Conservation (phyloP, 495 filamentous ascomycete genomes). For the Jackrogersella minutella region DNA sequence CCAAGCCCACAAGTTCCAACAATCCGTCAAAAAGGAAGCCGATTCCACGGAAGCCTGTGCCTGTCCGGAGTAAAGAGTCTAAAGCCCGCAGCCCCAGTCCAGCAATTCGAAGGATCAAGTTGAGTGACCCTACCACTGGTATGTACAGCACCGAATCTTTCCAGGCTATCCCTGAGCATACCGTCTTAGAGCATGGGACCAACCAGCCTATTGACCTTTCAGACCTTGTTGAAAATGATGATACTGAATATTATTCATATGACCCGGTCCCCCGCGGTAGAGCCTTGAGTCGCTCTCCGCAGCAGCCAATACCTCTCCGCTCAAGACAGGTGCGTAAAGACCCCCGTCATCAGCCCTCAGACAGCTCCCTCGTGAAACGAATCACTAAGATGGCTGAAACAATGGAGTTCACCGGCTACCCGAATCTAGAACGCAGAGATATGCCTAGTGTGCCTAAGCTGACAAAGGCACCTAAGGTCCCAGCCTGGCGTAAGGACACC, state of each 20-base stretch:
- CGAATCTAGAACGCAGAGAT: not conserved
- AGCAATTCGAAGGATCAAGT: not conserved
- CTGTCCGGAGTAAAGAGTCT: not conserved
- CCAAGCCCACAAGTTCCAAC: not conserved
- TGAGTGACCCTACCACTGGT: not conserved
- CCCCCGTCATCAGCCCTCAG: not conserved
- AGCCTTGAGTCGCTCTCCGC: not conserved
- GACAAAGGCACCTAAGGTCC: slow-evolving; percentile 11
- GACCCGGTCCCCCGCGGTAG: not conserved
- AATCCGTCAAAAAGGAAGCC: not conserved
- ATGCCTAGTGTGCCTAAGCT: slow-evolving; percentile 4
- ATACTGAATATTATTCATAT: not conserved
- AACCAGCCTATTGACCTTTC: slow-evolving; percentile 5
- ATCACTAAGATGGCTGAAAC: slow-evolving; percentile 20
- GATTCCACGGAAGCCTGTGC: not conserved
- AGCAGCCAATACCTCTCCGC: slow-evolving; percentile 11
- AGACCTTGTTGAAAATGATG: slow-evolving; percentile 3
- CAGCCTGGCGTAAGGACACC: slow-evolving; percentile 17
- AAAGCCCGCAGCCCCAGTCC: not conserved
- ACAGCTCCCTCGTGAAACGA: slow-evolving; percentile 21
- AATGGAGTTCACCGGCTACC: not conserved
- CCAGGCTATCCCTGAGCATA: not conserved
- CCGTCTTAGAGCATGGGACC: not conserved
- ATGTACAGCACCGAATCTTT: not conserved
- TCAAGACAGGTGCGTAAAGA: not conserved